phyloP scores from a whole-genome alignment of 257 asterid species.

The Catharanthus roseus region DNA sequence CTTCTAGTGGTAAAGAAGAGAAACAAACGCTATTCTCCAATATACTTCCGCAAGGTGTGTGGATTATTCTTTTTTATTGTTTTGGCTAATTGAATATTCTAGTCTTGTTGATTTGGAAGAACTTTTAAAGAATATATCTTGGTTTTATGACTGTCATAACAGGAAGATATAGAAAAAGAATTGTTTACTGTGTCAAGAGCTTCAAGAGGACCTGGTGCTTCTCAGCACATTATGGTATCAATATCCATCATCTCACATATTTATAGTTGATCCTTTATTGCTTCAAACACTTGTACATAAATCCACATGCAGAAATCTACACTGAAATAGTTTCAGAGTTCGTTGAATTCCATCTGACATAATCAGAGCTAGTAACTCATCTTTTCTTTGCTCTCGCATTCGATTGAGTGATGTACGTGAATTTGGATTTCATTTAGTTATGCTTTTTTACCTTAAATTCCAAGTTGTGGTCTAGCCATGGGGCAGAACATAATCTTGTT shows the following conservation, averaged over 20 bases:
- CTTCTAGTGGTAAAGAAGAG: conserved; percentile 81
- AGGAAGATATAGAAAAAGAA: conserved; percentile 94
- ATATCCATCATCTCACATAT: conserved; percentile 6
- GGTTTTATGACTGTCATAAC: conserved; percentile 20
- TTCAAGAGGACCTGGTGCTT: conserved; percentile 52
- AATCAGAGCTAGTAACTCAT: not conserved
- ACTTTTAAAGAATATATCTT: conserved; percentile 6
- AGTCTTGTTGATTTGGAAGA: conserved; percentile 2
- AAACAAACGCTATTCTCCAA: conserved; percentile 68
- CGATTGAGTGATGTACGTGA: not conserved
- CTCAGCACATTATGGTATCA: conserved; percentile 72
- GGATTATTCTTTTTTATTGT: too few species aligned
- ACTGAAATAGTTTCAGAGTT: not conserved
- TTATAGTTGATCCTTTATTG: conserved; percentile 8
- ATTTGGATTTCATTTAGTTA: not conserved
- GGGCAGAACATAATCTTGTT: not conserved
- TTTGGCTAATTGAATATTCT: conserved; percentile 8
- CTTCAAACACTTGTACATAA: not conserved
- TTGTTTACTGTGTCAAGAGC: conserved; percentile 48
- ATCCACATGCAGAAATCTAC: not conserved
- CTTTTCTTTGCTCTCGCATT: not conserved
- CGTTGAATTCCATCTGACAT: not conserved
- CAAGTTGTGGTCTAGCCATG: not conserved
- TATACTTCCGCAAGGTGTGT: conserved; percentile 83
- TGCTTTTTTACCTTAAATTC: not conserved